Evolutionary conservation across 495 filamentous ascomycete species (phyloP).

Genomic region (Lentithecium fluviatile): DNA sequence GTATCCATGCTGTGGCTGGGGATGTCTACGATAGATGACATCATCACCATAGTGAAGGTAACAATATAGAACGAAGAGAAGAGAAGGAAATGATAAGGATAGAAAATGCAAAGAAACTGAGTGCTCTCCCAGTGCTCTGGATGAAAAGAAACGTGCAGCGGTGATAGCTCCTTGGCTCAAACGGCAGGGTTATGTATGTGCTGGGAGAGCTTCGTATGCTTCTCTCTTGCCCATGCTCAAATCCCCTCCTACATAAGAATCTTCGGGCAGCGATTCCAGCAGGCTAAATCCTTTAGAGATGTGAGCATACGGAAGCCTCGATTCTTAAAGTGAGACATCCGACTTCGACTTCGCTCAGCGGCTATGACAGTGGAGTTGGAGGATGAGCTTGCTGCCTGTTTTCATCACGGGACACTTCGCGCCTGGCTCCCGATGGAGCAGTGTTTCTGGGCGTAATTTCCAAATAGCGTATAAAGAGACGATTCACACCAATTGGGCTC

Average conservation of each 20-base stretch:
- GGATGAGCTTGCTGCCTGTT: not conserved
- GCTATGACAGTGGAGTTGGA: not conserved
- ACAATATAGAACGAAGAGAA: not conserved
- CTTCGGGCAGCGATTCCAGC: constrained; percentile 10
- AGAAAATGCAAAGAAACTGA: not conserved
- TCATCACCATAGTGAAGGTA: constrained; percentile 16
- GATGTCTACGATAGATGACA: constrained; percentile 6
- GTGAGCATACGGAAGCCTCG: not conserved
- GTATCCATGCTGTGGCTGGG: constrained; percentile 8
- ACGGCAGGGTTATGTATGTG: constrained; percentile 7
- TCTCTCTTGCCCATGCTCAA: not conserved
- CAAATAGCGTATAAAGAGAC: not conserved
- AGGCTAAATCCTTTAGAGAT: not conserved
- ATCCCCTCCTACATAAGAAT: not conserved
- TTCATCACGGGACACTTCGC: not conserved
- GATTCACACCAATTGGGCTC: not conserved
- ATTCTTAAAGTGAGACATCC: constrained; percentile 2
- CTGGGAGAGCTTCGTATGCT: not conserved
- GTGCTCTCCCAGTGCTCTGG: not conserved
- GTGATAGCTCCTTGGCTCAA: not conserved
- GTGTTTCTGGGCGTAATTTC: not conserved
- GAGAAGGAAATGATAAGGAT: not conserved
- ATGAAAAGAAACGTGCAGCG: not conserved
- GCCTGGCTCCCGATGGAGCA: not conserved
- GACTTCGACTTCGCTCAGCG: constrained; percentile 1